Percentiles rank a stretch among this genome's conserved stretches.
Evolutionary conservation across 345 rosid genomes (phyloP).

Genomic region (Gossypium ekmanianum): DNA sequence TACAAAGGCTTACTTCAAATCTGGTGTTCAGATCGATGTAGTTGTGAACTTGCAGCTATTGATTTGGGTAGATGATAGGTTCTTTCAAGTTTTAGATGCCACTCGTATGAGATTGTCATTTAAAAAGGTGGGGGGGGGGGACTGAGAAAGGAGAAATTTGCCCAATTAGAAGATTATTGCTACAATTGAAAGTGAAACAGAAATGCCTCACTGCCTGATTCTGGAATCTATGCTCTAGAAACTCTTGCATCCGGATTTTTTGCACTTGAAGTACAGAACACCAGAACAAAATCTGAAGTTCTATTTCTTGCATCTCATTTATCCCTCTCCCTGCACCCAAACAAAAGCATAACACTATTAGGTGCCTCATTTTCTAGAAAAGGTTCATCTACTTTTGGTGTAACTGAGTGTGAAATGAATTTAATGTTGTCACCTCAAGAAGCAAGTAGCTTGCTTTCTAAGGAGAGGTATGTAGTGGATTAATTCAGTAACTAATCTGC

Average conservation of each 20-base stretch:
- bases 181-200: not conserved
- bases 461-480: not conserved
- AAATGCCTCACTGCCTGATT: not conserved
- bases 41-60: slow-evolving; percentile 1
- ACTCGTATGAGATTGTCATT: not conserved
- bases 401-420: not conserved
- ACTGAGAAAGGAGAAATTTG: not conserved
- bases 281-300: not conserved
- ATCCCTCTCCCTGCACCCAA: not conserved
- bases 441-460: not conserved
- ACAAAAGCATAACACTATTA: not conserved
- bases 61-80: not conserved
- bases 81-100: not conserved
- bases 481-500: not conserved
- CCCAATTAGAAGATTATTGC: not conserved
- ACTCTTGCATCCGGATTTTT: not conserved
- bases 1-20: not conserved
- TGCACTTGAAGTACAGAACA: not conserved
- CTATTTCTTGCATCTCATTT: not conserved
- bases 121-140: not conserved
- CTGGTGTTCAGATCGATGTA: not conserved
- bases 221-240: not conserved
- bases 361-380: not conserved
- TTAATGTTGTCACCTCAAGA: not conserved
- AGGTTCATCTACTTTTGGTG: not conserved